phyloP scores from a whole-genome alignment of 2,329 filamentous ascomycete genomes.

The Rutstroemia sp. region DNA sequence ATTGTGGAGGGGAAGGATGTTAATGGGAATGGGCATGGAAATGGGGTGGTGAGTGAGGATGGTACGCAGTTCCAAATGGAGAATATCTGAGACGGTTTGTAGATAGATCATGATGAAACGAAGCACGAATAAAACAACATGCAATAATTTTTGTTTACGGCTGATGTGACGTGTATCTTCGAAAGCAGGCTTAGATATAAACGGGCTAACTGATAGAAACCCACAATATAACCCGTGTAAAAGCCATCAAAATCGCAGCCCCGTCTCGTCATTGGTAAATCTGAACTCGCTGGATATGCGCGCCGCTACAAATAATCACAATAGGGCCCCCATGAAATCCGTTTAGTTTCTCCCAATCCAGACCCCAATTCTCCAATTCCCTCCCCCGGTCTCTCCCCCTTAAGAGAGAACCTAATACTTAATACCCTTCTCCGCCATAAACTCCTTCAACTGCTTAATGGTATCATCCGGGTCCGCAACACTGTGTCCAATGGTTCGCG shows the following conservation, averaged over 20 bases:
- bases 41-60: constrained; percentile 4
- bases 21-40: background rate
- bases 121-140: background rate
- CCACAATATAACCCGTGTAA: no score
- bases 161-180: no score
- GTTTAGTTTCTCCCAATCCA: background rate
- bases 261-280: no score
- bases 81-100: background rate
- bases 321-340: no score
- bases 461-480: constrained; percentile 81
- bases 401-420: background rate
- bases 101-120: background rate
- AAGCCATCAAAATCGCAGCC: no score
- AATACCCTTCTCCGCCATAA: constrained; percentile 43
- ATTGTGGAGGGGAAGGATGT: constrained; percentile 13
- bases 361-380: background rate
- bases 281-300: no score
- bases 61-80: constrained; percentile 11
- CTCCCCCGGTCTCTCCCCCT: background rate
- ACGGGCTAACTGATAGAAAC: no score
- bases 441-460: constrained; percentile 71
- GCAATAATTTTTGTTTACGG: no score
- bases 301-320: no score
- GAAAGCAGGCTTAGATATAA: no score
- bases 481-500: constrained; percentile 75